Conservation (phyloP, 148 eudicot genomes). For the Amaranthus cruentus region DNA sequence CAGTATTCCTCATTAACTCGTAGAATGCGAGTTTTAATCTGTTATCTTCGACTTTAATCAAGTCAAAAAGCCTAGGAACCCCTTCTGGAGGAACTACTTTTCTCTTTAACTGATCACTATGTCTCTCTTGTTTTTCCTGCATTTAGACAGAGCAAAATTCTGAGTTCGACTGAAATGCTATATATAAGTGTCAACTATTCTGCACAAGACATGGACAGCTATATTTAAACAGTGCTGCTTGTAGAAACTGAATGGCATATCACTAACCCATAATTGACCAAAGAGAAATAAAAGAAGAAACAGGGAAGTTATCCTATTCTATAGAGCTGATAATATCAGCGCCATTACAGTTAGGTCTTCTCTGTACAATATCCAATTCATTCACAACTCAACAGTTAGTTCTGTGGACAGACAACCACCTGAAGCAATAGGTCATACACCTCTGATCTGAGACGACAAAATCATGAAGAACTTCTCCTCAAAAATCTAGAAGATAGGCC, state of each 20-base stretch:
- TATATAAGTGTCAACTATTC: background rate
- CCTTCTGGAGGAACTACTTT: conserved; percentile 76
- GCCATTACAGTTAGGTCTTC: background rate
- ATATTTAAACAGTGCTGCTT: background rate
- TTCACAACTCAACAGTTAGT: background rate
- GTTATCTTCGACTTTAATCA: conserved; percentile 76
- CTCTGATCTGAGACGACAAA: background rate
- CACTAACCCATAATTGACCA: background rate
- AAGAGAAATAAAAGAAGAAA: background rate
- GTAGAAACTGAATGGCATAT: background rate
- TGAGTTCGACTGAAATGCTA: background rate
- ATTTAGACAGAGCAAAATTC: conserved; percentile 11
- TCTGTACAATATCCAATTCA: background rate
- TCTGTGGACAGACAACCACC: background rate
- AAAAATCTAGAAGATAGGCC: background rate
- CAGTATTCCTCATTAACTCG: conserved; percentile 82
- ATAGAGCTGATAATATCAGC: background rate
- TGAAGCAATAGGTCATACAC: background rate
- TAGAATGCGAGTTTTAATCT: conserved; percentile 82
- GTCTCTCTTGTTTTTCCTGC: conserved; percentile 89
- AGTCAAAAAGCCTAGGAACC: conserved; percentile 88
- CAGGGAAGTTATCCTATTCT: background rate
- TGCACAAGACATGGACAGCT: background rate
- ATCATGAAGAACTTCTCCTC: background rate
- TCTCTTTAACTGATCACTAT: conserved; percentile 54